Conservation (phyloP, 2,329 filamentous ascomycete species). For the Biscogniauxia marginata region DNA sequence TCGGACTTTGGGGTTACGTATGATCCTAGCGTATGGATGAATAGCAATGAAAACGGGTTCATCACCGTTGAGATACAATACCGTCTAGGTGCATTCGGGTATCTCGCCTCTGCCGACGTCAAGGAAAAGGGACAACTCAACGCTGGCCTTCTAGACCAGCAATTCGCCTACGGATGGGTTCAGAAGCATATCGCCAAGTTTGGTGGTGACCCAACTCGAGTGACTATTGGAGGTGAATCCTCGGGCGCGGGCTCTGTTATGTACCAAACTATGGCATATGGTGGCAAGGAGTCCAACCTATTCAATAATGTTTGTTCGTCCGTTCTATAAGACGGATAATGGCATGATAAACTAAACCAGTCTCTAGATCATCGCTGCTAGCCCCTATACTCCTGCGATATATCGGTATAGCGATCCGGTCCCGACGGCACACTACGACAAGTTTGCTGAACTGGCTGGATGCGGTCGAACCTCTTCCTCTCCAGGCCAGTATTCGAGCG, state of each 20-base stretch:
- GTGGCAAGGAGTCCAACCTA: conserved; percentile 21
- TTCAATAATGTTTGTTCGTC: conserved; percentile 24
- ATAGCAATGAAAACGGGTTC: conserved; percentile 44
- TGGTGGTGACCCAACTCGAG: conserved; percentile 32
- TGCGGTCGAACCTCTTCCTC: conserved; percentile 14
- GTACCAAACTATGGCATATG: conserved; percentile 26
- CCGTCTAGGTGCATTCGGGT: conserved; percentile 39
- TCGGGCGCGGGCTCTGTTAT: conserved; percentile 28
- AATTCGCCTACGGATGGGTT: conserved; percentile 57
- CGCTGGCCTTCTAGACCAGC: conserved; percentile 45
- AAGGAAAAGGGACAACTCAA: conserved; percentile 31
- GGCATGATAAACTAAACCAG: conserved; percentile 1
- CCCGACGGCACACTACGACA: conserved; percentile 20
- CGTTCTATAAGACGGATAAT: background rate
- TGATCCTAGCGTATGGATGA: conserved; percentile 41
- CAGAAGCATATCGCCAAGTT: conserved; percentile 38
- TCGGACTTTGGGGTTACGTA: conserved; percentile 28
- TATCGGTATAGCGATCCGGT: conserved; percentile 23
- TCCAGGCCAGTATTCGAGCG: conserved; percentile 9
- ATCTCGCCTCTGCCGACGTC: conserved; percentile 40
- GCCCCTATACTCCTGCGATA: conserved; percentile 26
- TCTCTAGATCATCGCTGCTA: conserved; percentile 25
- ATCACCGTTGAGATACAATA: conserved; percentile 50
- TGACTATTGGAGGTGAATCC: conserved; percentile 32
- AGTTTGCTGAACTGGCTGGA: conserved; percentile 26